phyloP scores from a whole-genome alignment of 371 early-diverging fungal genomes.

The Mucor velutinosus region DNA sequence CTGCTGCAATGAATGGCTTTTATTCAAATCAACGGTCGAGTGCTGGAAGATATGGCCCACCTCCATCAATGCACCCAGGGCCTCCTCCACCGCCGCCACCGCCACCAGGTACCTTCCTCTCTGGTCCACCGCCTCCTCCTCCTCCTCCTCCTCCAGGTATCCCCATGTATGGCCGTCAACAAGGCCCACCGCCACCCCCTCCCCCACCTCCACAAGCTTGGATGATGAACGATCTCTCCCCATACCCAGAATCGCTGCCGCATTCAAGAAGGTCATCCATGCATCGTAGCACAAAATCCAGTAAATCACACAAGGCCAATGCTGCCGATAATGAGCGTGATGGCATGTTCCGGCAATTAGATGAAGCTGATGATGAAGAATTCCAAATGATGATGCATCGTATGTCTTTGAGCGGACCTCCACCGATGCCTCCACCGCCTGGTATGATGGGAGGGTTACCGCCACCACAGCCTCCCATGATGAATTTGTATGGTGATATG shows the following conservation, averaged over 20 bases:
- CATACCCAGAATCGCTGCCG: background rate
- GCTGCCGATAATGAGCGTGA: background rate
- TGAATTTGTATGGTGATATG: background rate
- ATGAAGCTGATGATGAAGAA: conserved; percentile 7
- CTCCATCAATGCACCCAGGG: background rate
- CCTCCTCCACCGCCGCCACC: conserved; percentile 7
- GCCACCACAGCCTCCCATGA: background rate
- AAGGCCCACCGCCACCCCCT: conserved; percentile 1
- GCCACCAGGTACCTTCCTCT: conserved; percentile 1
- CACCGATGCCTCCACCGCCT: conserved; percentile 4
- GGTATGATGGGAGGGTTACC: conserved; percentile 6
- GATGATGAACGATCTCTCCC: conserved; percentile 16
- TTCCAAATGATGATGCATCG: conserved; percentile 13
- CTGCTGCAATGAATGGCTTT: conserved; percentile 1
- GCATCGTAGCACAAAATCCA: background rate
- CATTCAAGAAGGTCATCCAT: background rate
- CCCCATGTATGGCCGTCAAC: background rate
- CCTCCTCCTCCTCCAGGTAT: conserved; percentile 6
- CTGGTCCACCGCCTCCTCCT: conserved; percentile 7
- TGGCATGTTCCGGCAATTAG: background rate
- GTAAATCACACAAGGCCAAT: background rate
- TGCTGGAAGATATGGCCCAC: background rate
- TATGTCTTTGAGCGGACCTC: conserved; percentile 13
- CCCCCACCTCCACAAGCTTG: conserved; percentile 16
- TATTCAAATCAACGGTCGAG: background rate